phyloP scores from a whole-genome alignment of 148 eudicot species.

The Camellia sinensis region DNA sequence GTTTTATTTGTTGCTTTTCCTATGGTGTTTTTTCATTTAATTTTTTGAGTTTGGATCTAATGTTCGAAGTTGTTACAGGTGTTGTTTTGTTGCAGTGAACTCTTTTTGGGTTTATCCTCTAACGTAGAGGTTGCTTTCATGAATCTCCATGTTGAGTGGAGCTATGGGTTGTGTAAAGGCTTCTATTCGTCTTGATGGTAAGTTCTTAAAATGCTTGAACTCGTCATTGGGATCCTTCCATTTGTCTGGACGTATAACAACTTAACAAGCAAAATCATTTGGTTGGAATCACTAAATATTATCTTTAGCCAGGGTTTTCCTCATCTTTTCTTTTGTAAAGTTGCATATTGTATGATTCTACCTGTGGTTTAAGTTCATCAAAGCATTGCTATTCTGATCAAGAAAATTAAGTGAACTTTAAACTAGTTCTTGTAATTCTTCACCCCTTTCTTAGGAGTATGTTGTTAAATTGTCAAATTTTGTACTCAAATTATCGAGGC shows the following conservation, averaged over 20 bases:
- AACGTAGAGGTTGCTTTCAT: constrained; percentile 16
- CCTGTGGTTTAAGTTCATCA: not conserved
- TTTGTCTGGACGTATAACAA: not conserved
- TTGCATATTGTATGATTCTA: not conserved
- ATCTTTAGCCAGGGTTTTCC: not conserved
- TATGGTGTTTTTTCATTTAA: not conserved
- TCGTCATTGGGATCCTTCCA: not conserved
- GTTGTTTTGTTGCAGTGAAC: constrained; percentile 6
- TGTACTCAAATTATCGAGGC: not conserved
- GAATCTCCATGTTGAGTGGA: constrained; percentile 63
- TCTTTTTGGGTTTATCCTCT: constrained; percentile 14
- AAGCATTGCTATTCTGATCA: not conserved
- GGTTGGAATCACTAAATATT: not conserved
- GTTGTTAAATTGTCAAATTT: not conserved
- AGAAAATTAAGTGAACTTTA: not conserved
- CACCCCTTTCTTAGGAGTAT: not conserved
- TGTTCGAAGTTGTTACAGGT: constrained; percentile 18
- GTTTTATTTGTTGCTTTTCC: too few species aligned
- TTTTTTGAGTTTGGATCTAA: not conserved
- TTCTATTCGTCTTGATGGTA: constrained; percentile 50
- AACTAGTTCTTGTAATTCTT: not conserved
- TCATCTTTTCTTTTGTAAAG: not conserved
- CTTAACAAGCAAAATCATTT: not conserved
- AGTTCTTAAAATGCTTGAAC: constrained; percentile 5
- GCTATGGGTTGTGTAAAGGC: constrained; percentile 54